These are phyloP conservation scores for Venturia nashicola DNA, from an alignment of 2,329 filamentous ascomycete genomes.

Conservation along the genomic window DNA sequence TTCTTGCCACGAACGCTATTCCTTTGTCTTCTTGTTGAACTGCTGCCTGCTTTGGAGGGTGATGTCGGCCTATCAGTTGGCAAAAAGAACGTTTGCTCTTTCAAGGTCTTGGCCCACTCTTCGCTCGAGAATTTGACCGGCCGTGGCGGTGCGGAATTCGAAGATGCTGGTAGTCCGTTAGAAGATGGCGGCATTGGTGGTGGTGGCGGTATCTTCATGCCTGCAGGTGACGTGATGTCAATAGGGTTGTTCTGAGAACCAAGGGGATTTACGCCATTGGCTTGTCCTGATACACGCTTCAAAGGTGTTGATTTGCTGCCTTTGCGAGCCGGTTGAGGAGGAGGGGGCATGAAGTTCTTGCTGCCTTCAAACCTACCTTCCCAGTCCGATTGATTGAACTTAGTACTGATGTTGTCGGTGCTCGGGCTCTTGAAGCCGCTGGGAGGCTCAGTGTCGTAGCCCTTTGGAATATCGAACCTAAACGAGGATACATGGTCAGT, in stretches of 20 bases:
- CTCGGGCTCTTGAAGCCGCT: neutral
- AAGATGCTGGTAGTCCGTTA: neutral
- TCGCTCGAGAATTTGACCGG: conserved; percentile 7
- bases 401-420: conserved; percentile 6
- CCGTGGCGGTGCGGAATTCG: neutral
- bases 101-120: conserved; percentile 8
- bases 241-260: conserved; percentile 6
- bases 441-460: neutral
- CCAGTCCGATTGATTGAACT: conserved; percentile 4
- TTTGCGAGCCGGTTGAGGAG: neutral
- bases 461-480: conserved; percentile 2
- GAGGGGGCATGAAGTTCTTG: conserved; percentile 5
- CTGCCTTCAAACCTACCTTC: conserved; percentile 8
- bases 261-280: neutral
- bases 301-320: neutral
- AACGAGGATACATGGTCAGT: neutral
- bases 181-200: neutral
- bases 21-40: neutral
- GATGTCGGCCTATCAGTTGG: conserved; percentile 5
- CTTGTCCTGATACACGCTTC: neutral
- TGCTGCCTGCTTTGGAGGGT: neutral
- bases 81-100: conserved; percentile 6
- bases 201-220: conserved; percentile 2
- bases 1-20: neutral
- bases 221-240: neutral